Evolutionary conservation across 257 asterid species (phyloP).

Genomic region (Haberlea rhodopensis): DNA sequence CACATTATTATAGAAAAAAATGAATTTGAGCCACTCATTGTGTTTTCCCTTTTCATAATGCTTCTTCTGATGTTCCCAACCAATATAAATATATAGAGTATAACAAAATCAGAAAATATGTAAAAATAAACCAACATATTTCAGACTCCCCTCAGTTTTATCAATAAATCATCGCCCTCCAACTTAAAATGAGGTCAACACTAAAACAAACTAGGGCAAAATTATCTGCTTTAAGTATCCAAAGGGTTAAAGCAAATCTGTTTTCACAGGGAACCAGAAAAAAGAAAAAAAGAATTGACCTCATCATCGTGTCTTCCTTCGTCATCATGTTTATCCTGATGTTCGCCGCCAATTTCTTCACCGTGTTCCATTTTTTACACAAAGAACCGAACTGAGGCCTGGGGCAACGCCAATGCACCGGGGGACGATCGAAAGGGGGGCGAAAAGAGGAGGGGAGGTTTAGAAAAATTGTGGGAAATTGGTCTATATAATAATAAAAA

Average conservation of each 20-base stretch:
- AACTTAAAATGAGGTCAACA: neutral
- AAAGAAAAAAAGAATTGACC: slow-evolving; percentile 27
- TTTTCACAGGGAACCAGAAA: neutral
- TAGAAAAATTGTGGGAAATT: too few species aligned
- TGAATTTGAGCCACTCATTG: neutral
- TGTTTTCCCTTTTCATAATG: neutral
- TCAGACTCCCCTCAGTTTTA: neutral
- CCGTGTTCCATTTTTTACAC: slow-evolving; percentile 59
- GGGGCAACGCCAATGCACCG: slow-evolving; percentile 5
- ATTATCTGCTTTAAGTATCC: slow-evolving; percentile 5
- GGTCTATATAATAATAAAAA: too few species aligned
- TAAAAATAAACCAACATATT: neutral
- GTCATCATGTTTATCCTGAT: slow-evolving; percentile 65
- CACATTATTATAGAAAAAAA: neutral
- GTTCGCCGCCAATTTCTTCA: slow-evolving; percentile 62
- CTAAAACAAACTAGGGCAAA: neutral
- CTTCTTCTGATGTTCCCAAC: neutral
- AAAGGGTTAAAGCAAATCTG: neutral
- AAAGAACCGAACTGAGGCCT: neutral
- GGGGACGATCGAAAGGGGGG: neutral
- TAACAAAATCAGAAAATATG: neutral
- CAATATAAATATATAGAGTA: neutral
- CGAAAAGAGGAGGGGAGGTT: neutral
- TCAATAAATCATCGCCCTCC: too few species aligned
- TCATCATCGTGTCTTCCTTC: slow-evolving; percentile 54